phyloP scores from a whole-genome alignment of 768 basidiomycete genomes.

The Tephrocybe sp. region DNA sequence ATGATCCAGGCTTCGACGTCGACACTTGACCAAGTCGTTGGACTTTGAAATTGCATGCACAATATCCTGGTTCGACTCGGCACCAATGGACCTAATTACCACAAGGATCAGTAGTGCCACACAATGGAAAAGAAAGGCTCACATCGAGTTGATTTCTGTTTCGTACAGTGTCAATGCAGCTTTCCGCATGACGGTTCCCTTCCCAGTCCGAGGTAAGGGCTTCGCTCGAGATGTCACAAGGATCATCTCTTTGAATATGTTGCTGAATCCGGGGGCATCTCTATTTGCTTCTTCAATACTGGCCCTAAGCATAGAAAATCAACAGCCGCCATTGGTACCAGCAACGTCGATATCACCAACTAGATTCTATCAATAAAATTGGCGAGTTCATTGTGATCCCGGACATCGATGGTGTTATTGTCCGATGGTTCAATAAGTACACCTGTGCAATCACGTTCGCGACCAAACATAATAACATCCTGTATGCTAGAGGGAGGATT shows the following conservation, averaged over 20 bases:
- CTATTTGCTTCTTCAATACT: slow-evolving; percentile 41
- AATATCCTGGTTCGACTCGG: background rate
- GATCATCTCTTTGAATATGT: slow-evolving; percentile 52
- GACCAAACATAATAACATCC: no score
- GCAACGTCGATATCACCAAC: no score
- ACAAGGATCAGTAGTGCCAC: slow-evolving; percentile 21
- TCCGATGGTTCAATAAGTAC: no score
- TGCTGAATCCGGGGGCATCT: slow-evolving; percentile 35
- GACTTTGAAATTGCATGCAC: background rate
- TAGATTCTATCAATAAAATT: no score
- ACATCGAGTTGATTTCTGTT: slow-evolving; percentile 39
- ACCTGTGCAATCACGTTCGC: no score
- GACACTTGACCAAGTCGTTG: background rate
- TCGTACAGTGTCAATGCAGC: slow-evolving; percentile 36
- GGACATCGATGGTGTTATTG: no score
- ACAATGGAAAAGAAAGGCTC: slow-evolving; percentile 10
- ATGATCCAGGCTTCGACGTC: background rate
- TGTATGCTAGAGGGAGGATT: slow-evolving; percentile 23
- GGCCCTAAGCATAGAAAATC: slow-evolving; percentile 28
- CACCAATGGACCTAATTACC: background rate
- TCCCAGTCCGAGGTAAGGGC: slow-evolving; percentile 41
- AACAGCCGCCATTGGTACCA: no score
- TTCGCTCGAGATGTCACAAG: slow-evolving; percentile 37
- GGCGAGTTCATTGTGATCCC: no score
- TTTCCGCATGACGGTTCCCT: slow-evolving; percentile 44